Conservation (phyloP, 768 basidiomycete genomes). For the Tulasnella sp. region DNA sequence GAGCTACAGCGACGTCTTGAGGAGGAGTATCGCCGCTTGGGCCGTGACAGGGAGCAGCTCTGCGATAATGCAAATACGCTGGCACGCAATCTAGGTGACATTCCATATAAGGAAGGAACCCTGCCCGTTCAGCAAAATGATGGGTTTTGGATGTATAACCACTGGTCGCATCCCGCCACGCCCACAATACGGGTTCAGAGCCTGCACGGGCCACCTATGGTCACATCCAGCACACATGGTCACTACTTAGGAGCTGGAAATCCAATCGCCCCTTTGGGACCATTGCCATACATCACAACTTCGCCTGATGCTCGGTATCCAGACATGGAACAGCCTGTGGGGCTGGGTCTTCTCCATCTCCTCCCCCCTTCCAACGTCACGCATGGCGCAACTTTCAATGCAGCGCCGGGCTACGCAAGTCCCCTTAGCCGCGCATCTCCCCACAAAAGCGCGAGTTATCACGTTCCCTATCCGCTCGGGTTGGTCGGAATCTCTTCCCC, state of each 20-base stretch:
- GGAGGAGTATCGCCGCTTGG: slow-evolving; percentile 6
- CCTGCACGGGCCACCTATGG: not conserved
- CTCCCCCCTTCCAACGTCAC: not conserved
- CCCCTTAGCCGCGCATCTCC: not conserved
- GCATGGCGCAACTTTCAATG: not conserved
- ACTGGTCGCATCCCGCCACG: not conserved
- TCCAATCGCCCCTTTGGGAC: not conserved
- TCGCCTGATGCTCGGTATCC: not conserved
- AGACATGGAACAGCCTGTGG: not conserved
- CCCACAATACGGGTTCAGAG: not conserved
- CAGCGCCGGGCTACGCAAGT: too few relatives aligned
- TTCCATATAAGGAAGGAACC: not conserved
- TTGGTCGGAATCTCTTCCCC: too few relatives aligned
- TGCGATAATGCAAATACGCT: not conserved
- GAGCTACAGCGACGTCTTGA: not conserved
- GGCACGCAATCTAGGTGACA: not conserved
- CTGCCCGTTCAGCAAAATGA: not conserved
- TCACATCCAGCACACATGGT: not conserved
- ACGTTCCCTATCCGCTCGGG: not conserved
- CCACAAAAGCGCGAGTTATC: not conserved
- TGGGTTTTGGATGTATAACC: not conserved
- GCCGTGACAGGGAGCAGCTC: not conserved
- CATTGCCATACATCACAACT: not conserved
- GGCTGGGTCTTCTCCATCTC: not conserved
- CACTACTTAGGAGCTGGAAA: not conserved